A percentile compares a stretch with the other conserved stretches of the same genome.
Conservation (phyloP, 2,329 filamentous ascomycete species). For the Keithomyces neogunnii region DNA sequence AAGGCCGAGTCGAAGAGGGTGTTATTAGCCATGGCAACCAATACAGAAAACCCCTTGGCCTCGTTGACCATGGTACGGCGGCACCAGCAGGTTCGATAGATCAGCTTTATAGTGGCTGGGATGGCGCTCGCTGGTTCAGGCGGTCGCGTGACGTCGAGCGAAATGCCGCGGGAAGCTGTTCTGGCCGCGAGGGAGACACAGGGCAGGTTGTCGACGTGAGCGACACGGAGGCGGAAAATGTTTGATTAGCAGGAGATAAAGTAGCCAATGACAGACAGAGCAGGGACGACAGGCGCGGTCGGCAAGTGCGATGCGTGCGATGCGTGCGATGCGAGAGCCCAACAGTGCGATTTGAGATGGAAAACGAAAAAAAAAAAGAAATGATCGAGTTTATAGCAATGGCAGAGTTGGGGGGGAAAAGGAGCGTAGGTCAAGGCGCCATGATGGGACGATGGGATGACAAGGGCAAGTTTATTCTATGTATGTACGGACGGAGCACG, state of each 20-base stretch:
- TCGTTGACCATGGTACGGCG: conserved; percentile 30
- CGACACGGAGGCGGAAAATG: neutral
- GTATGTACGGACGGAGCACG: neutral
- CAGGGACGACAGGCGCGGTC: neutral
- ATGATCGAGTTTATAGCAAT: neutral
- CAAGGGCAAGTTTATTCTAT: neutral
- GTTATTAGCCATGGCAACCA: conserved; percentile 39
- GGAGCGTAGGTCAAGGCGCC: neutral
- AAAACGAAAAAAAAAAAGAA: neutral
- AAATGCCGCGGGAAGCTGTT: neutral
- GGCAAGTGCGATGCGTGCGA: neutral
- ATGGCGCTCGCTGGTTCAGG: neutral
- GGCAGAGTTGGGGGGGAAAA: neutral
- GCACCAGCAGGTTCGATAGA: neutral
- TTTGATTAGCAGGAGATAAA: no score
- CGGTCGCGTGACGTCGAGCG: neutral
- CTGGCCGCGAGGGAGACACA: neutral
- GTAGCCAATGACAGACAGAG: no score
- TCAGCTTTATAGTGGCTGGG: neutral
- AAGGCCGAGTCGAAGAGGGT: conserved; percentile 51
- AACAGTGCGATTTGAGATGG: no score
- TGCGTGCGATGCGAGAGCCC: neutral
- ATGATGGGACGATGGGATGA: neutral
- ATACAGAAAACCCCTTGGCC: conserved; percentile 18
- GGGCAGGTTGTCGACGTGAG: neutral